Base-by-base conservation (phyloP, 805 yeast genomes). In the Candida caryicola region DNA sequence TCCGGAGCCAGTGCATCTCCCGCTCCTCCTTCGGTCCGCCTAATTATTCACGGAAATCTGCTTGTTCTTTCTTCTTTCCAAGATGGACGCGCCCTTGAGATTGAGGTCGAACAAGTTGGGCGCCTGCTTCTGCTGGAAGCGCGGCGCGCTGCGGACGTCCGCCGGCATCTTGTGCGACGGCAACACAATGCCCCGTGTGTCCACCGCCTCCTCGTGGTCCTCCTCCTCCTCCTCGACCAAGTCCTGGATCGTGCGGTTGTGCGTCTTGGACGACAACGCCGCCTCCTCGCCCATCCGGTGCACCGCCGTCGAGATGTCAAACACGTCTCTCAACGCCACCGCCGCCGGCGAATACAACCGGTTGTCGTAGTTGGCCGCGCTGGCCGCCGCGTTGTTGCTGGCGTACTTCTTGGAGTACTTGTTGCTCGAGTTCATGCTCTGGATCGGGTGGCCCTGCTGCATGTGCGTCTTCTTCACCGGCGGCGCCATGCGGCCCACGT, bases 231-330 rank as follows among this genome's bases (percentile, higher is more conserved):
- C 72, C 41, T 62, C 70, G 14, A 62, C 57, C 27, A 59, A 45
- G 17, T 60, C 60, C 18, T 55, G 50, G 27, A 51, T 50, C 17
- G 49, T 39, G 29, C 44, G 48, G 23, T 43, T 44, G 31, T 47
- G 41, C 38, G 41, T 17, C 19, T 47, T 40, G 8, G 51, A 41
- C 12, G 59, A 47, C 33, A 65, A 54, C 5, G 74, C 71, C 6
- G 71, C 69, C 49, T 83, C 90, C 54, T 81, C 85, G 36, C 83
- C 88, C 66, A 76, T 74, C 51, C 95, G 79, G 55, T 86, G 91
- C 13, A 87, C 88, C 4, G 95, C 95, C 35, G 87, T 83, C 19
- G 89, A 81, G 6, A 87, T 79, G 52, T 87, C 95, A 59, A 87
- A 87, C 9, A 90, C 95, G 51, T 87, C 95, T 47, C 86, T 79